Evolutionary conservation across 169 alveolate species (phyloP).

Genomic region (Plasmodium gallinaceum): DNA sequence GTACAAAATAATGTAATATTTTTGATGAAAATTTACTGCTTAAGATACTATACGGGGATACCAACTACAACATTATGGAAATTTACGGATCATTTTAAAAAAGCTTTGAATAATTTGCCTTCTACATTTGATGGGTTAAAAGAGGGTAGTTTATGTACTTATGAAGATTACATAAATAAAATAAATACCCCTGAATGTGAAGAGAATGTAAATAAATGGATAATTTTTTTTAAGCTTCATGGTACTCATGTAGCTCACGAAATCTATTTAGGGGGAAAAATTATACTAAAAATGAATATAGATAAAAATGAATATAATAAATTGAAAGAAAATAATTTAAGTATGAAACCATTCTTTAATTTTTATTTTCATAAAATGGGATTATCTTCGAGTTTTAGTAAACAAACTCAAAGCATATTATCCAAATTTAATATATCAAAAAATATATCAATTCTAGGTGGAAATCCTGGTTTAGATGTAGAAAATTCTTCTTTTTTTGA

Average conservation of each 20-base stretch:
- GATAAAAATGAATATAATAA: slow-evolving; percentile 81
- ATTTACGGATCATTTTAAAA: slow-evolving; percentile 79
- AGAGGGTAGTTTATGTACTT: slow-evolving; percentile 68
- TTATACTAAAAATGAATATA: slow-evolving; percentile 86
- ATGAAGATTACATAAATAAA: slow-evolving; percentile 75
- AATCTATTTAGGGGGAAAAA: slow-evolving; percentile 89
- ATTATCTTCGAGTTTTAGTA: slow-evolving; percentile 25
- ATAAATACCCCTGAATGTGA: slow-evolving; percentile 81
- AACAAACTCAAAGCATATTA: slow-evolving; percentile 14
- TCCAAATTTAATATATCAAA: slow-evolving; percentile 34
- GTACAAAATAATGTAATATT: slow-evolving; percentile 79
- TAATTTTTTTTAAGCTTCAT: slow-evolving; percentile 84
- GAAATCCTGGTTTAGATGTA: slow-evolving; percentile 83
- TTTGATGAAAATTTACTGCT: slow-evolving; percentile 88
- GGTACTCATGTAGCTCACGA: slow-evolving; percentile 90
- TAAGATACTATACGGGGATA: slow-evolving; percentile 89
- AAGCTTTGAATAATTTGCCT: slow-evolving; percentile 77
- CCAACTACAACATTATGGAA: slow-evolving; percentile 76
- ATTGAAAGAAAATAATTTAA: slow-evolving; percentile 81
- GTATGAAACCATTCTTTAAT: slow-evolving; percentile 81
- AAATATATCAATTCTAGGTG: slow-evolving; percentile 84
- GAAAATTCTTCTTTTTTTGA: slow-evolving; percentile 78
- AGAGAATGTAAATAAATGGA: slow-evolving; percentile 85
- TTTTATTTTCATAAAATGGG: slow-evolving; percentile 77
- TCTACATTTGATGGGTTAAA: slow-evolving; percentile 72